These are phyloP conservation scores for Trypanosoma cruzi DNA, from an alignment of 208 protist species.

Conservation along the genomic window DNA sequence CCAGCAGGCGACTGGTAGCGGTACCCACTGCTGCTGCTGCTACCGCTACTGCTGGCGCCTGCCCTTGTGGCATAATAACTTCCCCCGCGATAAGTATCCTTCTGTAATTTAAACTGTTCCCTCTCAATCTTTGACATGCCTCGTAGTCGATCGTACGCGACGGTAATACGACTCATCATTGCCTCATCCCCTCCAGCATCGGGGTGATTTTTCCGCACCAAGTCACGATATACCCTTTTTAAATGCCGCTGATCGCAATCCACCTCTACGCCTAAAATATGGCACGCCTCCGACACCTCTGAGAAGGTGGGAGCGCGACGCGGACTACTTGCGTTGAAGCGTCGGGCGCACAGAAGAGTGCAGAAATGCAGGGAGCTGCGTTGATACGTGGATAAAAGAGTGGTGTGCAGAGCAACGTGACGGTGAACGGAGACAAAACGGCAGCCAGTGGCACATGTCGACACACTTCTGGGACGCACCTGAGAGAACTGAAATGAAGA, in stretches of 20 bases:
- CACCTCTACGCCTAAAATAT: slow-evolving; percentile 47
- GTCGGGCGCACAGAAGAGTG: slow-evolving; percentile 24
- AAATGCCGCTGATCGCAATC: slow-evolving; percentile 39
- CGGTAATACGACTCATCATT: slow-evolving; percentile 75
- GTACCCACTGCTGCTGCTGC: neutral
- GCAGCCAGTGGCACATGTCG: neutral
- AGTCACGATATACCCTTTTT: slow-evolving; percentile 73
- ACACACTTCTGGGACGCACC: neutral
- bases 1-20: slow-evolving; percentile 21
- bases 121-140: slow-evolving; percentile 53
- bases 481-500: neutral
- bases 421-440: neutral
- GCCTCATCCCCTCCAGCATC: slow-evolving; percentile 76
- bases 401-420: neutral
- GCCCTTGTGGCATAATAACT: slow-evolving; percentile 16
- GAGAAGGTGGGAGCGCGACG: slow-evolving; percentile 48
- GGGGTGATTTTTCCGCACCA: slow-evolving; percentile 73
- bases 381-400: neutral
- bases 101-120: slow-evolving; percentile 62
- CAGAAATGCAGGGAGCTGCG: neutral
- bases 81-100: slow-evolving; percentile 35
- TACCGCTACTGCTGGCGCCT: slow-evolving; percentile 3
- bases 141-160: slow-evolving; percentile 71
- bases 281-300: slow-evolving; percentile 58
- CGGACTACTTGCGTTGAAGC: slow-evolving; percentile 22